Evolutionary conservation across 2,329 filamentous ascomycete species (phyloP).

Genomic region (Dendrostoma leiphaemia): DNA sequence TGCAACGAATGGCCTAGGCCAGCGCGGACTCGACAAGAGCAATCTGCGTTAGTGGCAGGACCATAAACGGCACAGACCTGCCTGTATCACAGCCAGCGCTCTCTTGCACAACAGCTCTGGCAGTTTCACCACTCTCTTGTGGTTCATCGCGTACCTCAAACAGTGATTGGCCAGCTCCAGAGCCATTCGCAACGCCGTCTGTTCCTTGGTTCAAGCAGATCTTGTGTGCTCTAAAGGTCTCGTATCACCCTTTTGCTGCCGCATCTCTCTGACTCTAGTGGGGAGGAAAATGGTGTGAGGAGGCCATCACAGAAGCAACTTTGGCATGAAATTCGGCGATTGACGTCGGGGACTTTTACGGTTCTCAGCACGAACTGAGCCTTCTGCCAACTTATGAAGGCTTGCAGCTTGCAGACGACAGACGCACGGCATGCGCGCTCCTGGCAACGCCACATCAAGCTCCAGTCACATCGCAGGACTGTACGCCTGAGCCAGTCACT

Average conservation of each 20-base stretch:
- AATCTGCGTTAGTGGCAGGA: constrained; percentile 6
- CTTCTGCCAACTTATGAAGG: not conserved
- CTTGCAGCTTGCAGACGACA: not conserved
- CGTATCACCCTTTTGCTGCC: not conserved
- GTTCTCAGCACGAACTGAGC: constrained; percentile 1
- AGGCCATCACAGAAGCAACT: constrained; percentile 6
- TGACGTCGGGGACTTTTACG: constrained; percentile 4
- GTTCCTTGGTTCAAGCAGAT: not conserved
- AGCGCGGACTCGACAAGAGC: constrained; percentile 1
- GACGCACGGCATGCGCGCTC: constrained; percentile 9
- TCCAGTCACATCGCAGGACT: constrained; percentile 8
- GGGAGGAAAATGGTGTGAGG: not conserved
- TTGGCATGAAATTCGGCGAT: constrained; percentile 1
- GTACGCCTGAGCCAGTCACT: not conserved
- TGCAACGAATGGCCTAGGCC: constrained; percentile 5
- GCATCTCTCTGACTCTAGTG: not conserved
- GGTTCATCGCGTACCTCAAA: constrained; percentile 15
- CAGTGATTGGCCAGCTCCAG: constrained; percentile 7
- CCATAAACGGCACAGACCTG: constrained; percentile 1
- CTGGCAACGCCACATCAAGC: constrained; percentile 12
- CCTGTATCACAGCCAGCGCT: not conserved
- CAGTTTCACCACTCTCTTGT: constrained; percentile 17
- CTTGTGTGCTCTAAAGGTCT: not conserved
- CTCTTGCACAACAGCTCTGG: constrained; percentile 12
- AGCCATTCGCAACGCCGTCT: constrained; percentile 10